A percentile compares a stretch with the other conserved stretches of the same genome.
phyloP scores from a whole-genome alignment of 2,329 filamentous ascomycete genomes.

The Pezicula neosporulosa region DNA sequence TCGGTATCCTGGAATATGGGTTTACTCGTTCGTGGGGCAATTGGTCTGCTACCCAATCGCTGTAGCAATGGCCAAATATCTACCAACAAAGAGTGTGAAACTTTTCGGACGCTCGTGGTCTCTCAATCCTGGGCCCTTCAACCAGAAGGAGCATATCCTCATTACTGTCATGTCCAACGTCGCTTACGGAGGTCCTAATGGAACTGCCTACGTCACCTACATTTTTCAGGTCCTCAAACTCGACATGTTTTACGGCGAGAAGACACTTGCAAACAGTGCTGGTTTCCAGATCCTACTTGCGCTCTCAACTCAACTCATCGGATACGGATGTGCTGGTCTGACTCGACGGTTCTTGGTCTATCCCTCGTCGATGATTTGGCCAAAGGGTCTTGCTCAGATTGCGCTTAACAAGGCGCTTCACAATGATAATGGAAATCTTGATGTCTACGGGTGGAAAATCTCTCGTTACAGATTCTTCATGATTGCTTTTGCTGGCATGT shows the following conservation, averaged over 20 bases:
- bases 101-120: background rate
- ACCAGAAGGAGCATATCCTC: constrained; percentile 63
- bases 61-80: constrained; percentile 47
- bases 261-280: background rate
- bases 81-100: background rate
- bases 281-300: constrained; percentile 57
- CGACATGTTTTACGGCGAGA: background rate
- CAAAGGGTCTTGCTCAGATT: constrained; percentile 43
- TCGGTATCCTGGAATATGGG: constrained; percentile 2
- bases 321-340: constrained; percentile 60
- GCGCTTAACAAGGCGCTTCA: constrained; percentile 30
- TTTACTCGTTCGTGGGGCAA: constrained; percentile 4
- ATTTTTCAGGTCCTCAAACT: background rate
- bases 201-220: background rate
- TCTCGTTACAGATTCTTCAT: constrained; percentile 34
- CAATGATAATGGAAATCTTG: constrained; percentile 9
- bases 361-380: constrained; percentile 65
- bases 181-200: constrained; percentile 22
- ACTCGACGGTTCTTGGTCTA: constrained; percentile 53
- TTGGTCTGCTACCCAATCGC: constrained; percentile 36
- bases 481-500: constrained; percentile 24
- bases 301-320: constrained; percentile 59
- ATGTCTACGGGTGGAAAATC: constrained; percentile 36
- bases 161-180: constrained; percentile 58
- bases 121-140: constrained; percentile 61